Evolutionary conservation across 1,284 basidiomycete species (phyloP), one percentile per base, ranked within the genome.

Genomic region (Rhodotorula sp.): DNA sequence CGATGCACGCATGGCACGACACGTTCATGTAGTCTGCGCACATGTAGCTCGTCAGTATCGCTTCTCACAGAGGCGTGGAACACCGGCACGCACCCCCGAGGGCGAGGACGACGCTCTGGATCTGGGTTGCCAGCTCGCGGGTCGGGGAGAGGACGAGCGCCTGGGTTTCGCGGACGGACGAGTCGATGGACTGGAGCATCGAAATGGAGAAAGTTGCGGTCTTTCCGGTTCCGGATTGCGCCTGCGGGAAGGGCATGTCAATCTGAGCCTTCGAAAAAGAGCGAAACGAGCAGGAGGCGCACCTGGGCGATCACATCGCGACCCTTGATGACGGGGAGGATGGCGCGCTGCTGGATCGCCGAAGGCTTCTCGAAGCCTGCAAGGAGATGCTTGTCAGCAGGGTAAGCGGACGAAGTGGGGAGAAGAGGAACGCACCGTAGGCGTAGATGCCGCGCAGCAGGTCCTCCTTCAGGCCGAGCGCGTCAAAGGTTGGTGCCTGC

Each of bases 171-270:
- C 95, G 89, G 63, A 98, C 87, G 55, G 91, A 91, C 53, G 95
- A 90, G 83, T 99, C 97, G 87, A 99, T 97, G 71, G 94, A 92
- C 69, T 84, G 83, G 39, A 84, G 80, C 94, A 83, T 82, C 46
- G 83, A 81, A 71, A 84, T 84, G 67, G 77, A 78, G 72, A 81
- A 99, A 8, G 97, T 99, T 13, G 97, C 97, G 7, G 97, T 99
- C 90, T 99, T 99, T 87, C 97, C 97, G 37, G 97, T 99, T 81
- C 97, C 97, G 37, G 96, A 98, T 84, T 99, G 97, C 29, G 97
- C 97, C 85, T 99, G 96, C 94, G 94, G 82, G 97, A 97, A 53
- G 6, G 29, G 55, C 3, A 13, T 1, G 37, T 25, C n/a, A n/a
- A n/a, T n/a, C 15, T 55, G n/a, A 36, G 62, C 15, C 0, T 12